Conservation (phyloP, 306 rosid species). For the Gastrolobium bilobum region DNA sequence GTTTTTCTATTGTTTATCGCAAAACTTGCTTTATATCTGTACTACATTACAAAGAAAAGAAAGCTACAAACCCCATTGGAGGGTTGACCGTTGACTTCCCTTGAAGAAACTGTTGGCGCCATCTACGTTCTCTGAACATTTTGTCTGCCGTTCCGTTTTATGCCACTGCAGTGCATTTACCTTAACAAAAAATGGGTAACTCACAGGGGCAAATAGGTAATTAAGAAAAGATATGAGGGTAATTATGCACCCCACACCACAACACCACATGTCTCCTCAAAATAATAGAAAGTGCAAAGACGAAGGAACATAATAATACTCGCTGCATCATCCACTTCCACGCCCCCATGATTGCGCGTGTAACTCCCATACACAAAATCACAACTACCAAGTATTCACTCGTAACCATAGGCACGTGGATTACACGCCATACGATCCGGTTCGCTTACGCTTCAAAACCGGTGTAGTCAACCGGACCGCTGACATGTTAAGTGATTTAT, state of each 20-base stretch:
- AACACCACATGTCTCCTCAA: slow-evolving; percentile 40
- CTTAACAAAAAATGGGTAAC: background rate
- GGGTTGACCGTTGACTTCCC: slow-evolving; percentile 56
- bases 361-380: background rate
- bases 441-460: slow-evolving; percentile 25
- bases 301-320: slow-evolving; percentile 63
- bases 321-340: slow-evolving; percentile 50
- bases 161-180: slow-evolving; percentile 21
- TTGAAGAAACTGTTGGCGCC: slow-evolving; percentile 29
- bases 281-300: slow-evolving; percentile 64
- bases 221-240: background rate
- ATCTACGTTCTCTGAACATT: background rate
- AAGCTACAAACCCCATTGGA: background rate
- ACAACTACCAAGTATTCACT: background rate
- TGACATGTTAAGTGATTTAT: background rate
- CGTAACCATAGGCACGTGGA: slow-evolving; percentile 42
- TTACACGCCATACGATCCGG: slow-evolving; percentile 38
- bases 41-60: no score
- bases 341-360: slow-evolving; percentile 84
- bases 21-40: no score
- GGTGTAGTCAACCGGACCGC: background rate
- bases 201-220: slow-evolving; percentile 44
- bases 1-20: no score
- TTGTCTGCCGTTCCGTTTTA: slow-evolving; percentile 58
- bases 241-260: slow-evolving; percentile 41